phyloP scores from a whole-genome alignment of 202 grass and related monocot genomes.

The Schoenoplectus tabernaemontani region DNA sequence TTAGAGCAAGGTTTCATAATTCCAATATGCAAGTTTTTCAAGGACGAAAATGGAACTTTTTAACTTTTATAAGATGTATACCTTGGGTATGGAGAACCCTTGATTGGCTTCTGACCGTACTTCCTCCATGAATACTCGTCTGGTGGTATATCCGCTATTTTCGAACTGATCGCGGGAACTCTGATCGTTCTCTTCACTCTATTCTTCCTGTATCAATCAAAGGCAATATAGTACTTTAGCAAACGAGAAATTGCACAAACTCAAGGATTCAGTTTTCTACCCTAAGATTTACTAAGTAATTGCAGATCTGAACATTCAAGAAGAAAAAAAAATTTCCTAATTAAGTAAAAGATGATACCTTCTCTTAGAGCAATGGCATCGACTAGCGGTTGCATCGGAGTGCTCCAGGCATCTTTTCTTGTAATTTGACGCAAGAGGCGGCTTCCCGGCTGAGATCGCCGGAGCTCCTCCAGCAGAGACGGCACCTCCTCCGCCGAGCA shows the following conservation, averaged over 20 bases:
- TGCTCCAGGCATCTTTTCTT: constrained; percentile 65
- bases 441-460: constrained; percentile 49
- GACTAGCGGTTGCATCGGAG: constrained; percentile 39
- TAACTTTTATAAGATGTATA: constrained; percentile 28
- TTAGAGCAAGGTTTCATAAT: neutral
- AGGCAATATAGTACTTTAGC: neutral
- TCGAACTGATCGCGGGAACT: constrained; percentile 80
- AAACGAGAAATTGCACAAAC: neutral
- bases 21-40: neutral
- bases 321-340: neutral
- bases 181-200: constrained; percentile 63
- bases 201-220: constrained; percentile 37
- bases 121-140: constrained; percentile 97
- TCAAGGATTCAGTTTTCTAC: neutral
- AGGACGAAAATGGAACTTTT: neutral
- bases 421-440: constrained; percentile 51
- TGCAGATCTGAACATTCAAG: neutral
- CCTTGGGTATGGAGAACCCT: constrained; percentile 93
- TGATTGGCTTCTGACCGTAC: constrained; percentile 99
- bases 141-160: constrained; percentile 80
- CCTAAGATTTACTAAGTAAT: neutral
- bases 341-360: constrained; percentile 32
- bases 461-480: neutral
- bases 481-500: constrained; percentile 11
- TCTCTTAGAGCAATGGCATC: constrained; percentile 91